Evolutionary conservation across 805 yeast species (phyloP).

Genomic region (Candida nanaspora): DNA sequence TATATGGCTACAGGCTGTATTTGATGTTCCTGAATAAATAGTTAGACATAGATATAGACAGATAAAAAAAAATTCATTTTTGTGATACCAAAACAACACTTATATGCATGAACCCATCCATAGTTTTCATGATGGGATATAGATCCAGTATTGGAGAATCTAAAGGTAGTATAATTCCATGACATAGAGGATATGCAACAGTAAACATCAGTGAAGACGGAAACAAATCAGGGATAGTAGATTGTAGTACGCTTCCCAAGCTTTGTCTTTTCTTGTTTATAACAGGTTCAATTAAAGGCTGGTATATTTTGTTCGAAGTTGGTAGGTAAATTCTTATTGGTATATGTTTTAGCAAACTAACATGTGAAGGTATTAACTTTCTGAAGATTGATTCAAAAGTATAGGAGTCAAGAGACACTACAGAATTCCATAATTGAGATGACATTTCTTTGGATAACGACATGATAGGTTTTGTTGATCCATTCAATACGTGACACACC

Average conservation of each 20-base stretch:
- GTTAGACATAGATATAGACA: not conserved
- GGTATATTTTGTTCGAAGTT: conserved; percentile 26
- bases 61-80: conserved; percentile 3
- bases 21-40: conserved; percentile 29
- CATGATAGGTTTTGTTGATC: conserved; percentile 80
- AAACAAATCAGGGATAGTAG: conserved; percentile 38
- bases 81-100: conserved; percentile 30
- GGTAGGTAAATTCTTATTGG: conserved; percentile 45
- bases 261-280: conserved; percentile 14
- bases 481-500: conserved; percentile 65
- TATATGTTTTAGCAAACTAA: conserved; percentile 24
- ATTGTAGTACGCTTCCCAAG: conserved; percentile 33
- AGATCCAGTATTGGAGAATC: conserved; percentile 38
- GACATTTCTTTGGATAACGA: conserved; percentile 59
- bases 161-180: conserved; percentile 48
- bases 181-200: conserved; percentile 38
- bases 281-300: conserved; percentile 19
- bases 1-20: conserved; percentile 94
- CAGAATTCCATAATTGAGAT: conserved; percentile 44
- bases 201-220: conserved; percentile 29
- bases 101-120: conserved; percentile 65
- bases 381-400: conserved; percentile 14
- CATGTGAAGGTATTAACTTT: conserved; percentile 20
- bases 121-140: conserved; percentile 35
- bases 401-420: conserved; percentile 18